Conservation (phyloP, 495 filamentous ascomycete genomes). For the Podospora pseudopauciseta region DNA sequence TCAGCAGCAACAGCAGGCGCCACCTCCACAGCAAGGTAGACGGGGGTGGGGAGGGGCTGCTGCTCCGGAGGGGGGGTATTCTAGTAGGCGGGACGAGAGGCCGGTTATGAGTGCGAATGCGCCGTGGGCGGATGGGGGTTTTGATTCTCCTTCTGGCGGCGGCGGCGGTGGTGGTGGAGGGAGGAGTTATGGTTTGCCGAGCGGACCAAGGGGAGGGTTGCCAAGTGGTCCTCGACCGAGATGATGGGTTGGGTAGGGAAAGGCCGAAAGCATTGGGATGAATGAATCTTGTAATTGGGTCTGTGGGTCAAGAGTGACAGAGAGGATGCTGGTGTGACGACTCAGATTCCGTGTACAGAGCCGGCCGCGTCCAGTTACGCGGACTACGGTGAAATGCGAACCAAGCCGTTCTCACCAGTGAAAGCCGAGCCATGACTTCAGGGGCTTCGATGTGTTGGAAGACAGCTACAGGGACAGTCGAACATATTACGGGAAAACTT, state of each 20-base stretch:
- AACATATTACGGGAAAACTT: background rate
- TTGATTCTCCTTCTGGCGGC: conserved; percentile 36
- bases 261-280: background rate
- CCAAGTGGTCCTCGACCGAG: conserved; percentile 43
- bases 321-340: background rate
- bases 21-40: conserved; percentile 17
- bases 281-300: background rate
- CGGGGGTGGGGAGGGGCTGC: conserved; percentile 29
- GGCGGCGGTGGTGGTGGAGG: conserved; percentile 35
- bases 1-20: conserved; percentile 19
- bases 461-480: background rate
- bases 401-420: background rate
- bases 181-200: conserved; percentile 47
- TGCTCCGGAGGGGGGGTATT: conserved; percentile 31
- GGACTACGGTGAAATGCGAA: background rate
- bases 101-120: conserved; percentile 47
- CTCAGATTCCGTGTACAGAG: background rate
- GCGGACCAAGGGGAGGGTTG: conserved; percentile 46
- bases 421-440: background rate
- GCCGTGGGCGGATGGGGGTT: conserved; percentile 44
- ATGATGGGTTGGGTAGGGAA: conserved; percentile 22
- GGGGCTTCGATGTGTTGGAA: background rate
- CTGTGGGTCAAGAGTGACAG: background rate
- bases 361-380: background rate
- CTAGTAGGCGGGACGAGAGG: conserved; percentile 34